Evolutionary conservation across 2,329 filamentous ascomycete species (phyloP).

Genomic region (Cladophialophora immunda): DNA sequence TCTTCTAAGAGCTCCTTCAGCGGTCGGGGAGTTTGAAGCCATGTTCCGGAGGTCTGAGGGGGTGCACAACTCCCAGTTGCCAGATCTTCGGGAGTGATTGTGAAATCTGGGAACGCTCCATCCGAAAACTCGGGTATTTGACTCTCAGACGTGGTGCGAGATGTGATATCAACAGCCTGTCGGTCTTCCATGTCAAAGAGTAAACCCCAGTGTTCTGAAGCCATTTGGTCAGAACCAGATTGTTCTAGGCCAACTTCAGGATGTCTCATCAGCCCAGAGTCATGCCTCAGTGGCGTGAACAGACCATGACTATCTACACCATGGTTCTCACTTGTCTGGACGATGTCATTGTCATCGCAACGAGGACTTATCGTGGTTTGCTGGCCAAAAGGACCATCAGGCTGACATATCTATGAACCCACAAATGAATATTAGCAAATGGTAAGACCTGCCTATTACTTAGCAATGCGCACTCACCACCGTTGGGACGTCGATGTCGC

Average conservation of each 20-base stretch:
- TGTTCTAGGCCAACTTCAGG: background rate
- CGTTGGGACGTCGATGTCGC: background rate
- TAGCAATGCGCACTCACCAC: background rate
- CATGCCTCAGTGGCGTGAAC: background rate
- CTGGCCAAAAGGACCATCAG: background rate
- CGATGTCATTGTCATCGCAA: background rate
- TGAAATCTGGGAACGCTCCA: background rate
- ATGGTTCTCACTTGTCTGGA: background rate
- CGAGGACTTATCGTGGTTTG: background rate
- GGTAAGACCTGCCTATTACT: background rate
- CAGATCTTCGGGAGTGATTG: background rate
- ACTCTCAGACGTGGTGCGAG: background rate
- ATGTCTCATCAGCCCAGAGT: background rate
- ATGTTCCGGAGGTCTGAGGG: background rate
- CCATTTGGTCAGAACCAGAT: background rate
- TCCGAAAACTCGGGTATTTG: background rate
- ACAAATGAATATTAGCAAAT: background rate
- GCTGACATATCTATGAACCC: background rate
- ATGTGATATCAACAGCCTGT: background rate
- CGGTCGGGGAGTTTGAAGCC: background rate
- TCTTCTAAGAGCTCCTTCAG: background rate
- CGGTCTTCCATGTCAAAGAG: background rate
- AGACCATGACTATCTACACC: background rate
- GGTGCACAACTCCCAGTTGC: background rate
- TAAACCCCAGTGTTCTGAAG: background rate